These are phyloP conservation scores for Verticillium isaacii DNA, from an alignment of 2,329 filamentous ascomycete species.

Conservation along the genomic window DNA sequence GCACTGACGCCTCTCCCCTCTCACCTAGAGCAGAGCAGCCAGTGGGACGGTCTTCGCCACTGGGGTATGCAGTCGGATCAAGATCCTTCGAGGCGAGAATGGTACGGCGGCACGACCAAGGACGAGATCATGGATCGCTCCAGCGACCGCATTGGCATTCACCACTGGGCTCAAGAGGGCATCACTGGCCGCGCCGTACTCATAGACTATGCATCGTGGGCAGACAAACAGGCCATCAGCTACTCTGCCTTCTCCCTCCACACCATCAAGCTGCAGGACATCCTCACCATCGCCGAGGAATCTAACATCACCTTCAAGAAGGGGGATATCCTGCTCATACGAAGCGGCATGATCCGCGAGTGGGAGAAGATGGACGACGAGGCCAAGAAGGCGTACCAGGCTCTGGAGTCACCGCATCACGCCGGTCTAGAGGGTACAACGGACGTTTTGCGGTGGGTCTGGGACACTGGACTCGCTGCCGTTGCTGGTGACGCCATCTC, in stretches of 20 bases:
- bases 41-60: slow-evolving; percentile 34
- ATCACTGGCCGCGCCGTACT: slow-evolving; percentile 45
- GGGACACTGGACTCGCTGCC: slow-evolving; percentile 38
- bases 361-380: slow-evolving; percentile 20
- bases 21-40: slow-evolving; percentile 26
- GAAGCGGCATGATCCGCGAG: slow-evolving; percentile 25
- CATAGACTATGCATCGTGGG: slow-evolving; percentile 47
- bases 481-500: slow-evolving; percentile 36
- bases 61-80: slow-evolving; percentile 18
- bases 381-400: slow-evolving; percentile 19
- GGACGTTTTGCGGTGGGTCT: slow-evolving; percentile 36
- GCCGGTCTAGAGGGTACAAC: slow-evolving; percentile 32
- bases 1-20: neutral
- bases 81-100: slow-evolving; percentile 7
- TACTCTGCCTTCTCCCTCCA: slow-evolving; percentile 48
- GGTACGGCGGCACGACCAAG: slow-evolving; percentile 29
- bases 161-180: slow-evolving; percentile 42
- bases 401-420: slow-evolving; percentile 21
- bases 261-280: slow-evolving; percentile 33
- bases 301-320: slow-evolving; percentile 36
- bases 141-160: slow-evolving; percentile 40
- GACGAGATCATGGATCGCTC: slow-evolving; percentile 35
- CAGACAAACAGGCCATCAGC: slow-evolving; percentile 41
- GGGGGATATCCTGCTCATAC: slow-evolving; percentile 49
- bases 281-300: slow-evolving; percentile 24